phyloP scores from a whole-genome alignment of 2,329 filamentous ascomycete genomes.

The Phoma herbarum region DNA sequence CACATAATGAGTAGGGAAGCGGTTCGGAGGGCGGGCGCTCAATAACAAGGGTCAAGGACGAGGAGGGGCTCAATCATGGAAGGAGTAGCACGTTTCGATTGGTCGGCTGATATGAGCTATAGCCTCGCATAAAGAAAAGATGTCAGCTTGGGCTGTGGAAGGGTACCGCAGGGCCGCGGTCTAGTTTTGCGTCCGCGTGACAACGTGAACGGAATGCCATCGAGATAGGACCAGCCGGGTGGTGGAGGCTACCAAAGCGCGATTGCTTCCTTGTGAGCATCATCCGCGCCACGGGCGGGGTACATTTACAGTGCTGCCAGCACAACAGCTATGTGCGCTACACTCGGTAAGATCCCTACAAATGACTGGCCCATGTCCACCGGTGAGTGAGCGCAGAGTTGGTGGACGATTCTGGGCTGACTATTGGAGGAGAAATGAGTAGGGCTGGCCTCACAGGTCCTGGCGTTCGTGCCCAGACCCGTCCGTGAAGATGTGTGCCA shows the following conservation, averaged over 20 bases:
- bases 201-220: background rate
- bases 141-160: constrained; percentile 27
- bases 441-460: constrained; percentile 15
- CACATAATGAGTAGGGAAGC: constrained; percentile 24
- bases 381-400: constrained; percentile 29
- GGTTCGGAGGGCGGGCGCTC: constrained; percentile 9
- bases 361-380: constrained; percentile 29
- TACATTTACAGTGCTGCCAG: constrained; percentile 14
- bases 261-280: constrained; percentile 31
- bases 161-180: constrained; percentile 25
- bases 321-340: constrained; percentile 16
- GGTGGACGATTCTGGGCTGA: constrained; percentile 17
- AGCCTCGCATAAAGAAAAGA: constrained; percentile 4
- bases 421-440: constrained; percentile 36
- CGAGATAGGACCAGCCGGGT: constrained; percentile 9
- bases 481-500: constrained; percentile 12
- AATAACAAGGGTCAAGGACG: constrained; percentile 27
- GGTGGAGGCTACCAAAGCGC: constrained; percentile 12
- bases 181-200: constrained; percentile 5
- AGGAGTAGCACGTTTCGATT: constrained; percentile 25
- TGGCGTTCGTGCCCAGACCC: constrained; percentile 20
- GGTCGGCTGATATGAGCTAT: constrained; percentile 21
- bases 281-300: constrained; percentile 39
- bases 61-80: constrained; percentile 26
- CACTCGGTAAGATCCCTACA: constrained; percentile 24